phyloP scores from a whole-genome alignment of 106 monocot species.

The Dactylorhiza incarnata region DNA sequence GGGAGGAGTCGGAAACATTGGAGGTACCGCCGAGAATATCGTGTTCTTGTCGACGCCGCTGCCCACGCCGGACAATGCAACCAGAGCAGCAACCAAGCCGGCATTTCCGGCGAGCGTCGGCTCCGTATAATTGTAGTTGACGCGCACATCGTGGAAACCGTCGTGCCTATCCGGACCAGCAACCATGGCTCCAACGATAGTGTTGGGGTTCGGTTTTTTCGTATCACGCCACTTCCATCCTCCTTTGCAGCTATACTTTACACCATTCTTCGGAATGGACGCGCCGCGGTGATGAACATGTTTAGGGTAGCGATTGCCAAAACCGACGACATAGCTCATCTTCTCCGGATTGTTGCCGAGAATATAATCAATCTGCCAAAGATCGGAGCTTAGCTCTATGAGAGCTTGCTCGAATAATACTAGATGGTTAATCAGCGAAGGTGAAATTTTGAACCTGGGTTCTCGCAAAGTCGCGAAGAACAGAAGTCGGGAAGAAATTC shows the following conservation, averaged over 20 bases:
- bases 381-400: not conserved
- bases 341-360: constrained; percentile 41
- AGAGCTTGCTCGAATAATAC: not conserved
- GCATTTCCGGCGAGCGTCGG: constrained; percentile 54
- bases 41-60: constrained; percentile 37
- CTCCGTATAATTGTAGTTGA: constrained; percentile 39
- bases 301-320: constrained; percentile 28
- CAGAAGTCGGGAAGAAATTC: constrained; percentile 17
- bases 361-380: constrained; percentile 33
- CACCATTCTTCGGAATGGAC: constrained; percentile 31
- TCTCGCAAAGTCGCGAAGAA: constrained; percentile 22
- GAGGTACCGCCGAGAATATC: constrained; percentile 42
- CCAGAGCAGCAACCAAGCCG: constrained; percentile 48
- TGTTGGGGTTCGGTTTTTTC: constrained; percentile 29
- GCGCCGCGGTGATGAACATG: constrained; percentile 61
- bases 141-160: constrained; percentile 31
- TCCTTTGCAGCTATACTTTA: constrained; percentile 31
- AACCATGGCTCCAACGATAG: constrained; percentile 47
- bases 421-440: not conserved
- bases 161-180: constrained; percentile 40
- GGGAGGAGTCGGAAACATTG: constrained; percentile 24
- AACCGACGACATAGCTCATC: constrained; percentile 55
- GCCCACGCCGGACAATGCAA: constrained; percentile 23
- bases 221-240: constrained; percentile 47
- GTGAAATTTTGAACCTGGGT: constrained; percentile 14